Conservation (phyloP, 2,329 filamentous ascomycete species). For the Ascochyta clinopodiicola region DNA sequence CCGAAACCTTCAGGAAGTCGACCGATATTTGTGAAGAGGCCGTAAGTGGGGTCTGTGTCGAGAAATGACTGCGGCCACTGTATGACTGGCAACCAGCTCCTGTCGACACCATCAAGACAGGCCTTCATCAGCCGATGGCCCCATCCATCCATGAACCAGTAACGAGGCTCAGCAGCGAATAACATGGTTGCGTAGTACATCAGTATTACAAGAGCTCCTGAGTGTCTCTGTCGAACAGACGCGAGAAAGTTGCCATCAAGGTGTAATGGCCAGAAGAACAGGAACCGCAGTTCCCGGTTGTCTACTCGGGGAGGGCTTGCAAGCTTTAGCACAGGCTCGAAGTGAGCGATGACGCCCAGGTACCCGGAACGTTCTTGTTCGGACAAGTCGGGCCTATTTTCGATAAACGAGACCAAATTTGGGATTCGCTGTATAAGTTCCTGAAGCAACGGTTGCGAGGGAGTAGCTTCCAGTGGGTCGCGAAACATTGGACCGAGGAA, state of each 20-base stretch:
- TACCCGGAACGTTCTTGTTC: slow-evolving; percentile 25
- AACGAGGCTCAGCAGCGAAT: slow-evolving; percentile 40
- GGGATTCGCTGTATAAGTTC: slow-evolving; percentile 32
- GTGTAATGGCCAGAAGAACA: slow-evolving; percentile 49
- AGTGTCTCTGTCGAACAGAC: slow-evolving; percentile 39
- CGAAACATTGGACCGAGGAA: slow-evolving; percentile 34
- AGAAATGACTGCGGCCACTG: slow-evolving; percentile 38
- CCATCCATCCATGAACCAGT: slow-evolving; percentile 52
- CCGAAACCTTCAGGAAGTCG: not conserved
- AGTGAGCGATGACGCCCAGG: slow-evolving; percentile 22
- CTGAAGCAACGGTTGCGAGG: slow-evolving; percentile 38
- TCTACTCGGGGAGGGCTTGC: slow-evolving; percentile 33
- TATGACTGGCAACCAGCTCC: slow-evolving; percentile 32
- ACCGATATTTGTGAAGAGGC: slow-evolving; percentile 4
- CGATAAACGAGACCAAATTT: slow-evolving; percentile 26
- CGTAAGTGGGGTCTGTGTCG: slow-evolving; percentile 13
- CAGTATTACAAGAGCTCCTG: slow-evolving; percentile 47
- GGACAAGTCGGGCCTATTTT: slow-evolving; percentile 26
- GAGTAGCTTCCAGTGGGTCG: slow-evolving; percentile 26
- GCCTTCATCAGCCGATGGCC: slow-evolving; percentile 35
- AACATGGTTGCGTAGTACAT: slow-evolving; percentile 49
- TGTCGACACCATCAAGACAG: slow-evolving; percentile 30
- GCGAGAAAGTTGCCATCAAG: slow-evolving; percentile 41
- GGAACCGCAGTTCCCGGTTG: slow-evolving; percentile 45
- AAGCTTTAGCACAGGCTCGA: slow-evolving; percentile 30